A percentile compares a stretch with the other conserved stretches of the same genome.
phyloP scores from a whole-genome alignment of 108 stramenopile genomes.

The Craspedostauros australis region DNA sequence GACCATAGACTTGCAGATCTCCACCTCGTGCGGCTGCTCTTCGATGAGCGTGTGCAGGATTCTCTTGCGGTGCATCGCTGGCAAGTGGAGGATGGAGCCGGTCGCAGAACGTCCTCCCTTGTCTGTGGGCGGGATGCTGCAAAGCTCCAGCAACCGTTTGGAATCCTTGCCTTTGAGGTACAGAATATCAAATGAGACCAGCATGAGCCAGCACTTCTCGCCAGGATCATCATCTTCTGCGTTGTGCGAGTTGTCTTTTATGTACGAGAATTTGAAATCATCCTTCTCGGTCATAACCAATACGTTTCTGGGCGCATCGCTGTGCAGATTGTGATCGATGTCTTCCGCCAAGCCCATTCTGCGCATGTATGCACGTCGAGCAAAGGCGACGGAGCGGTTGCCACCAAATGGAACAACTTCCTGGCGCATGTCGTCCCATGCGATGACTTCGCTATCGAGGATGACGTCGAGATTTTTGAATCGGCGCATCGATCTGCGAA shows the following conservation, averaged over 20 bases:
- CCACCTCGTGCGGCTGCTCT: slow-evolving; percentile 52
- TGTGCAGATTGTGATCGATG: slow-evolving; percentile 60
- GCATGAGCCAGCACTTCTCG: slow-evolving; percentile 58
- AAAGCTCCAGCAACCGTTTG: slow-evolving; percentile 20
- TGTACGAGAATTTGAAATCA: slow-evolving; percentile 6
- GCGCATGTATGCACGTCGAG: slow-evolving; percentile 41
- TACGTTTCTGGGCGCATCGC: neutral
- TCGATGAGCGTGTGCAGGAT: slow-evolving; percentile 59
- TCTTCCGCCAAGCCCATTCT: slow-evolving; percentile 46
- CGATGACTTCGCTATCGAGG: slow-evolving; percentile 78
- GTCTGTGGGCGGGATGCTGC: slow-evolving; percentile 2
- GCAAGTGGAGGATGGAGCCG: slow-evolving; percentile 65
- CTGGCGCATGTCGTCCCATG: slow-evolving; percentile 57
- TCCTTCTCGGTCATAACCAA: slow-evolving; percentile 13
- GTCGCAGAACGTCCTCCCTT: slow-evolving; percentile 13
- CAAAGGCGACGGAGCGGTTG: slow-evolving; percentile 66
- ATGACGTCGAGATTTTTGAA: slow-evolving; percentile 63
- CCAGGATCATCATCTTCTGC: slow-evolving; percentile 1
- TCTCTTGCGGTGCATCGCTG: slow-evolving; percentile 49
- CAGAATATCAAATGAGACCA: slow-evolving; percentile 60
- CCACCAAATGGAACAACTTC: slow-evolving; percentile 66
- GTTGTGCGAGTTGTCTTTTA: neutral
- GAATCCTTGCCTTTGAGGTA: slow-evolving; percentile 68
- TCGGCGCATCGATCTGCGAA: slow-evolving; percentile 54
- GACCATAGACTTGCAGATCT: slow-evolving; percentile 52